Evolutionary conservation across 176 grass and related monocot genomes (phyloP).

Genomic region (Triticum urartu): DNA sequence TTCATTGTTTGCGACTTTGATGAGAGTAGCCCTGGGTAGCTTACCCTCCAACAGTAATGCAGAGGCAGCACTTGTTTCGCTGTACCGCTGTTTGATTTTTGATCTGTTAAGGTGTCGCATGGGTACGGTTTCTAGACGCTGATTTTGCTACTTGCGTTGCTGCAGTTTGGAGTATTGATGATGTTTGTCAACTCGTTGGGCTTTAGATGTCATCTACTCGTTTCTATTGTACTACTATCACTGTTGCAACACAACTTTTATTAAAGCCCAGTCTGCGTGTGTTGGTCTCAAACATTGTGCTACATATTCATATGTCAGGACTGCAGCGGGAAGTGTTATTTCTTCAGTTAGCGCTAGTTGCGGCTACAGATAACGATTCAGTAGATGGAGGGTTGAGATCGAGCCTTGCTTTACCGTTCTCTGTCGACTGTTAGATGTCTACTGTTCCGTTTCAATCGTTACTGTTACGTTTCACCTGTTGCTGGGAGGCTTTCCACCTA

Average conservation of each 20-base stretch:
- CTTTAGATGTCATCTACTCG: neutral
- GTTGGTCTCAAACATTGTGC: too few relatives aligned
- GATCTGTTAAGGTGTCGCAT: conserved; percentile 33
- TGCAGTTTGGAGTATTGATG: conserved; percentile 28
- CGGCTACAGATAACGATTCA: too few relatives aligned
- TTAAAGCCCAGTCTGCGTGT: neutral
- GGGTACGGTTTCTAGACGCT: neutral
- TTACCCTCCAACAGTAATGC: conserved; percentile 18
- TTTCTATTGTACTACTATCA: neutral
- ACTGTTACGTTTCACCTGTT: too few relatives aligned
- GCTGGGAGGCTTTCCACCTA: too few relatives aligned
- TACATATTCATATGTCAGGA: neutral
- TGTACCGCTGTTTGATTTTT: conserved; percentile 43
- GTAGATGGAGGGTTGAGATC: too few relatives aligned
- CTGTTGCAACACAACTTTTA: neutral
- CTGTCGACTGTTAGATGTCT: too few relatives aligned
- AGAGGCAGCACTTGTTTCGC: conserved; percentile 27
- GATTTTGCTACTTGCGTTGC: conserved; percentile 23
- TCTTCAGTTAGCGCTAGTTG: too few relatives aligned
- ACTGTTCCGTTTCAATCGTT: too few relatives aligned
- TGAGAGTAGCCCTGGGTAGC: conserved; percentile 6
- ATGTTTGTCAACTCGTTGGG: neutral
- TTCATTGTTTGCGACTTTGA: conserved; percentile 14
- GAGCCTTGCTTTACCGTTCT: too few relatives aligned
- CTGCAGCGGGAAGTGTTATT: too few relatives aligned